A percentile compares a stretch with the other conserved stretches of the same genome.
Conservation (phyloP, 2,329 filamentous ascomycete genomes). For the Sarocladiaceae sp. region DNA sequence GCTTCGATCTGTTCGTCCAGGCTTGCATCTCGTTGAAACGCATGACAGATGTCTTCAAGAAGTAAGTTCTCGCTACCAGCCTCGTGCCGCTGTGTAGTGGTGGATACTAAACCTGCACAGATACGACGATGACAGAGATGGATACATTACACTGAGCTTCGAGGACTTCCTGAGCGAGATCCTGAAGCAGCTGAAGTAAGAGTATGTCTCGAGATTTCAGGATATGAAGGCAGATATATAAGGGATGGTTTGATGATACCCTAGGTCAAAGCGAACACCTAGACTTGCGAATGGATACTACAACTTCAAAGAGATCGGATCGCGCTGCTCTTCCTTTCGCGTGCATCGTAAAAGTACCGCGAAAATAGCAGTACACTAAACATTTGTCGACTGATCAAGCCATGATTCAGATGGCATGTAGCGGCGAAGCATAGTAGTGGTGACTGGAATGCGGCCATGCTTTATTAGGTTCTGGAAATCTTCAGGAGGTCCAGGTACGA, state of each 20-base stretch:
- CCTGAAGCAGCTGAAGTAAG: constrained; percentile 54
- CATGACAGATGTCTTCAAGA: constrained; percentile 99
- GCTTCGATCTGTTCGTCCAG: constrained; percentile 96
- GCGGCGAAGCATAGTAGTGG: background rate
- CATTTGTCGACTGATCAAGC: too few relatives aligned
- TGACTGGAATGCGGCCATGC: too few relatives aligned
- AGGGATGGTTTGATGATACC: constrained; percentile 19
- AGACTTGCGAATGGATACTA: constrained; percentile 15
- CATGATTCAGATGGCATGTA: background rate
- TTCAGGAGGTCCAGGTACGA: background rate
- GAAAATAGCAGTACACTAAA: too few relatives aligned
- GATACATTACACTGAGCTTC: constrained; percentile 81
- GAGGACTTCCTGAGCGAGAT: constrained; percentile 75
- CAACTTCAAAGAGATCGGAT: too few relatives aligned
- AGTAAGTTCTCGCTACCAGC: constrained; percentile 36
- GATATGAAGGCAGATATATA: constrained; percentile 12
- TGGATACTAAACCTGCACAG: background rate
- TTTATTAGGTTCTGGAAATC: too few relatives aligned
- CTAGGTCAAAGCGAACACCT: constrained; percentile 20
- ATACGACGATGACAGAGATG: constrained; percentile 96
- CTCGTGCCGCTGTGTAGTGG: background rate
- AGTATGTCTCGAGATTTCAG: background rate
- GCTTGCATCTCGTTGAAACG: constrained; percentile 93
- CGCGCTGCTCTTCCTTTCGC: too few relatives aligned
- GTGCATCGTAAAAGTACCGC: too few relatives aligned